Conservation (phyloP, 2,329 filamentous ascomycete genomes). For the Teratosphaeria gauchensis region DNA sequence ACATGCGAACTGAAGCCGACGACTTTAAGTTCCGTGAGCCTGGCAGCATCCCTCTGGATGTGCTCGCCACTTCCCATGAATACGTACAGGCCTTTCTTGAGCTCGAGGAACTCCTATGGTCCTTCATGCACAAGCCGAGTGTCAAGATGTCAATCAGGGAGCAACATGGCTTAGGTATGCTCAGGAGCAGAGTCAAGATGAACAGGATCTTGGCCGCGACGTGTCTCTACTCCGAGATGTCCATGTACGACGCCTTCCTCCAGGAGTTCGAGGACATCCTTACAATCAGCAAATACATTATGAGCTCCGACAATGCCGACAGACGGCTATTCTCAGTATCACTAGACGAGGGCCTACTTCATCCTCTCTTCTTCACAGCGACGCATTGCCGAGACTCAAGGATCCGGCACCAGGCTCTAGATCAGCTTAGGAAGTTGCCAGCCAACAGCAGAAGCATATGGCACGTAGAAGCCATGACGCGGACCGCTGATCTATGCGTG, state of each 20-base stretch:
- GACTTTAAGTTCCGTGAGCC: constrained; percentile 15
- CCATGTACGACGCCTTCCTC: constrained; percentile 17
- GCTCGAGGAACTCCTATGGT: constrained; percentile 18
- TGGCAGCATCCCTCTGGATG: constrained; percentile 19
- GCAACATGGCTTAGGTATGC: constrained; percentile 21
- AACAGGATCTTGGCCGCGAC: constrained; percentile 19
- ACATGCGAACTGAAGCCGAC: constrained; percentile 20
- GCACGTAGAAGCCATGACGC: constrained; percentile 20
- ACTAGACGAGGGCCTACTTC: constrained; percentile 22
- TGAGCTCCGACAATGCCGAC: constrained; percentile 20
- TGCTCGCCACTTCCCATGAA: constrained; percentile 17
- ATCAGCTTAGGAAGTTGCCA: constrained; percentile 15
- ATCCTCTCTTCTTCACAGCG: constrained; percentile 19
- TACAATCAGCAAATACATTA: constrained; percentile 19
- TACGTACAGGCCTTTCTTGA: constrained; percentile 16
- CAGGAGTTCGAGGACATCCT: constrained; percentile 23
- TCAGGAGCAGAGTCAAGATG: constrained; percentile 20
- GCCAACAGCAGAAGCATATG: constrained; percentile 13
- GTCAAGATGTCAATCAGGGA: constrained; percentile 18
- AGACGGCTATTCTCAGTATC: constrained; percentile 18
- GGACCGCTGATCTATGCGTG: constrained; percentile 14
- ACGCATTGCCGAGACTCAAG: constrained; percentile 21
- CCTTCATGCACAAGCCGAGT: constrained; percentile 22
- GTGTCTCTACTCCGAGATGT: constrained; percentile 18
- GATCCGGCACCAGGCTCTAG: constrained; percentile 18